Evolutionary conservation across 805 yeast genomes (phyloP).

Genomic region (Blastobotrys attinorum): DNA sequence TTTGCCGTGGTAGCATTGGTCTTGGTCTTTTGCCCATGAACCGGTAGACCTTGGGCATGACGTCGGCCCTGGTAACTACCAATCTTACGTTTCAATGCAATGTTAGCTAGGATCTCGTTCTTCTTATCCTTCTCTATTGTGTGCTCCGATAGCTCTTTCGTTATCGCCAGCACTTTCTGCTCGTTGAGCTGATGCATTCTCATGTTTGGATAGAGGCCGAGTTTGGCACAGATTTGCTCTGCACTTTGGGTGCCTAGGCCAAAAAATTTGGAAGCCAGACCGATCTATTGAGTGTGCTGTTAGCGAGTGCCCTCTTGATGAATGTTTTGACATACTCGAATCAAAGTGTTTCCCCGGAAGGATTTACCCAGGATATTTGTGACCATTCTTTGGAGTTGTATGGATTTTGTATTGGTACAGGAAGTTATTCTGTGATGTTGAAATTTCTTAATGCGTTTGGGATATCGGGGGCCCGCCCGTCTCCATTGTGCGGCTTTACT

Average conservation of each 20-base stretch:
- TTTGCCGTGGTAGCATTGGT: constrained; percentile 87
- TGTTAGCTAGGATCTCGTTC: constrained; percentile 53
- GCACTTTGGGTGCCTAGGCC: constrained; percentile 81
- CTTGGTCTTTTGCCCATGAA: constrained; percentile 85
- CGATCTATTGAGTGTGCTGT: constrained; percentile 42
- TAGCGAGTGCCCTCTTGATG: not conserved
- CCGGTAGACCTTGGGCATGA: constrained; percentile 76
- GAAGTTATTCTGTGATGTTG: too few relatives aligned
- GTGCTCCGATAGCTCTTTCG: constrained; percentile 79
- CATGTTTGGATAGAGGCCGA: constrained; percentile 90
- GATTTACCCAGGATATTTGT: constrained; percentile 32
- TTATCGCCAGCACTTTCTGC: constrained; percentile 74
- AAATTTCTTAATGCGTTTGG: not conserved
- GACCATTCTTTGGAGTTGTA: constrained; percentile 26
- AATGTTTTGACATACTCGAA: constrained; percentile 17
- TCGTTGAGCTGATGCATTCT: constrained; percentile 89
- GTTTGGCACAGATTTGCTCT: constrained; percentile 67
- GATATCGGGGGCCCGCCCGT: not conserved
- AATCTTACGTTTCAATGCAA: constrained; percentile 65
- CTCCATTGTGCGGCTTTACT: not conserved
- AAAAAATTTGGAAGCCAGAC: constrained; percentile 71
- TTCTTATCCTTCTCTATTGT: constrained; percentile 78
- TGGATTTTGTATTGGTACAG: not conserved
- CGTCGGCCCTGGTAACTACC: constrained; percentile 86
- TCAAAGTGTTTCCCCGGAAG: constrained; percentile 29